A percentile compares a stretch with the other conserved stretches of the same genome.
Evolutionary conservation across 345 rosid genomes (phyloP).

Genomic region (Streptanthus diversifolius): DNA sequence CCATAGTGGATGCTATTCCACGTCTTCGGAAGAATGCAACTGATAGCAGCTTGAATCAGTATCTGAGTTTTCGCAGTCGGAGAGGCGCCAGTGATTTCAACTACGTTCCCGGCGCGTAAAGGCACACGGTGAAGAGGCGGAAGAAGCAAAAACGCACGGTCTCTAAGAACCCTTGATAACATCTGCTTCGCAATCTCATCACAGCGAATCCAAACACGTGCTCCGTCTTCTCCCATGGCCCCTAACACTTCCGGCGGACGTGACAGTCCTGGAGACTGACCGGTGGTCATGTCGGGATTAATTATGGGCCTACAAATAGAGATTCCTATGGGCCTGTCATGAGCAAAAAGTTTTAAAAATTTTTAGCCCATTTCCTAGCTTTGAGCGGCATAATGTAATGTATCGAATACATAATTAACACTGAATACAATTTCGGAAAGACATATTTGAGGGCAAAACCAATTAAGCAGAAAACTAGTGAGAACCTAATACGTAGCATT

Average conservation of each 20-base stretch:
- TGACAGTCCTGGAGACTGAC: neutral
- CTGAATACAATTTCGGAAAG: too few species aligned
- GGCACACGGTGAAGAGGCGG: slow-evolving; percentile 66
- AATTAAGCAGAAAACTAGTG: too few species aligned
- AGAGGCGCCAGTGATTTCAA: slow-evolving; percentile 68
- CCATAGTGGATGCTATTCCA: slow-evolving; percentile 69
- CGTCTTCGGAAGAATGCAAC: slow-evolving; percentile 60
- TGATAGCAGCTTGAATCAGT: slow-evolving; percentile 59
- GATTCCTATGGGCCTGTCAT: too few species aligned
- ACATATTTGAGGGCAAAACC: too few species aligned
- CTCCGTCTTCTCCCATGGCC: slow-evolving; percentile 25
- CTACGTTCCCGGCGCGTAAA: slow-evolving; percentile 59
- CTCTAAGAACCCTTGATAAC: slow-evolving; percentile 46
- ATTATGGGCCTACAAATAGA: slow-evolving; percentile 4
- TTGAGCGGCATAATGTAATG: too few species aligned
- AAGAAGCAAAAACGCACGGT: slow-evolving; percentile 46
- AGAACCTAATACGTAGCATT: too few species aligned
- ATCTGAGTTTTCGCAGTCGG: slow-evolving; percentile 73
- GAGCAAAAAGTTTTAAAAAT: too few species aligned
- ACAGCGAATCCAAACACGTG: slow-evolving; percentile 44
- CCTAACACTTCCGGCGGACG: neutral
- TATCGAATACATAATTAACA: too few species aligned
- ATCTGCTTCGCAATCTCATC: slow-evolving; percentile 63
- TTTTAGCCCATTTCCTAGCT: too few species aligned
- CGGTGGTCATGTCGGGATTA: neutral